Conservation (phyloP, 2,329 filamentous ascomycete genomes). For the Botrytis aclada region DNA sequence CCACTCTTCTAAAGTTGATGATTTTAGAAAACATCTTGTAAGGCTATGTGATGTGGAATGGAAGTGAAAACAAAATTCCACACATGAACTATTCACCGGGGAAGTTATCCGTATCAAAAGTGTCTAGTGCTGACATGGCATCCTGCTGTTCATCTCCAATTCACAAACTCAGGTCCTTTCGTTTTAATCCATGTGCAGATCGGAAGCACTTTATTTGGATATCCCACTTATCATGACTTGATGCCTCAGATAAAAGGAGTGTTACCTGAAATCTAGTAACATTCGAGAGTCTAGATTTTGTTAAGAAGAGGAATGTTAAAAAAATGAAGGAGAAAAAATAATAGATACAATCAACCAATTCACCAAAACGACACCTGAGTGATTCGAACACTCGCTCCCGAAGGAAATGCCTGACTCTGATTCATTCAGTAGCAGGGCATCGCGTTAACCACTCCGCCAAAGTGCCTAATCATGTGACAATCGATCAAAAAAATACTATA, state of each 20-base stretch:
- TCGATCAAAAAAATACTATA: rapidly evolving
- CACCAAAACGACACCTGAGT: not conserved
- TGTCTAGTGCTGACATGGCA: not conserved
- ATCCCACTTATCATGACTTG: not conserved
- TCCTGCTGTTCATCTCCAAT: not conserved
- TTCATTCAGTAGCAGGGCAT: not conserved
- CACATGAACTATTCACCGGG: not conserved
- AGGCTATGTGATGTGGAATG: not conserved
- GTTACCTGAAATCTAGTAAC: not conserved
- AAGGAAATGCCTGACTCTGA: slow-evolving; percentile 10
- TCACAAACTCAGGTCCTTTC: not conserved
- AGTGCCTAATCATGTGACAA: slow-evolving; percentile 7
- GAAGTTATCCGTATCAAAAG: not conserved
- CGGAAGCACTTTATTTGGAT: not conserved
- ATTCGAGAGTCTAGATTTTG: not conserved
- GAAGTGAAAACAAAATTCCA: not conserved
- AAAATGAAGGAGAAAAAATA: not conserved
- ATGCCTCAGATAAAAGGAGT: not conserved
- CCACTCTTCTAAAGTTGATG: not conserved
- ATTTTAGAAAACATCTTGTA: not conserved
- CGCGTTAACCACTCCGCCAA: slow-evolving; percentile 16
- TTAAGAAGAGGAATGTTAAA: no score
- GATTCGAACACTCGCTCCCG: slow-evolving; percentile 16
- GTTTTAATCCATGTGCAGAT: not conserved
- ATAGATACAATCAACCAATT: not conserved